Percentiles rank a stretch among this genome's conserved stretches.
These are phyloP conservation scores for Leishmania turanica DNA, from an alignment of 208 protist genomes.

Conservation along the genomic window DNA sequence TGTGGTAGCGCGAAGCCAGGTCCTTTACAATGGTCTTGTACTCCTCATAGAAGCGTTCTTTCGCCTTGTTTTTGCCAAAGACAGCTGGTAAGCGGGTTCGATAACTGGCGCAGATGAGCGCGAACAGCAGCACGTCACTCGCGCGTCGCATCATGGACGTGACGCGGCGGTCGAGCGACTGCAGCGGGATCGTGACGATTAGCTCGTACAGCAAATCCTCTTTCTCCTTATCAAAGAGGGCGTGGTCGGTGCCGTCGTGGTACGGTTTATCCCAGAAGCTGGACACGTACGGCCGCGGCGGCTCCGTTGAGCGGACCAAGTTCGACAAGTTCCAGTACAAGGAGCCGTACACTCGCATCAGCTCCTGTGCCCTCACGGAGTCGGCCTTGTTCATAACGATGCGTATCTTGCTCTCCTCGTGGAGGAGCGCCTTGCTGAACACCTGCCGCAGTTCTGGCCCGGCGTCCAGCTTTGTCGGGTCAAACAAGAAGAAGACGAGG, in stretches of 20 bases:
- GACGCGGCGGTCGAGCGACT: conserved; percentile 90
- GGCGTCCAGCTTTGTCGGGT: conserved; percentile 97
- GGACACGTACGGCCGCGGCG: conserved; percentile 95
- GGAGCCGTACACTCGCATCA: conserved; percentile 97
- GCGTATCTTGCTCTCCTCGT: conserved; percentile 95
- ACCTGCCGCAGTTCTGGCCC: conserved; percentile 73
- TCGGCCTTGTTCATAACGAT: conserved; percentile 98
- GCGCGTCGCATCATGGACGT: conserved; percentile 88
- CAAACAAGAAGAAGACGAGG: conserved; percentile 97
- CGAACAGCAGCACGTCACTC: conserved; percentile 83
- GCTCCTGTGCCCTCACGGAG: conserved; percentile 91
- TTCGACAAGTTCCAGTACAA: conserved; percentile 98
- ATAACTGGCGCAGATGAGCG: conserved; percentile 73
- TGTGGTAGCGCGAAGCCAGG: conserved; percentile 53
- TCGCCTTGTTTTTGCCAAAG: conserved; percentile 88
- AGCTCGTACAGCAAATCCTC: conserved; percentile 87
- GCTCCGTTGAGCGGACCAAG: conserved; percentile 95
- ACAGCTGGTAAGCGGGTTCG: conserved; percentile 64
- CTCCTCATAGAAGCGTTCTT: conserved; percentile 56
- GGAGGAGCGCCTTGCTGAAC: conserved; percentile 69
- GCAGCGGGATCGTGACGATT: conserved; percentile 80
- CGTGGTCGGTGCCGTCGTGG: conserved; percentile 66
- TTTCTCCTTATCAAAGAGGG: conserved; percentile 90
- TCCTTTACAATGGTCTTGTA: conserved; percentile 53
- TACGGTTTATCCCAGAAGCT: conserved; percentile 97